Base-by-base conservation (phyloP, 257 asterid species). In the Thymus quinquecostatus region DNA sequence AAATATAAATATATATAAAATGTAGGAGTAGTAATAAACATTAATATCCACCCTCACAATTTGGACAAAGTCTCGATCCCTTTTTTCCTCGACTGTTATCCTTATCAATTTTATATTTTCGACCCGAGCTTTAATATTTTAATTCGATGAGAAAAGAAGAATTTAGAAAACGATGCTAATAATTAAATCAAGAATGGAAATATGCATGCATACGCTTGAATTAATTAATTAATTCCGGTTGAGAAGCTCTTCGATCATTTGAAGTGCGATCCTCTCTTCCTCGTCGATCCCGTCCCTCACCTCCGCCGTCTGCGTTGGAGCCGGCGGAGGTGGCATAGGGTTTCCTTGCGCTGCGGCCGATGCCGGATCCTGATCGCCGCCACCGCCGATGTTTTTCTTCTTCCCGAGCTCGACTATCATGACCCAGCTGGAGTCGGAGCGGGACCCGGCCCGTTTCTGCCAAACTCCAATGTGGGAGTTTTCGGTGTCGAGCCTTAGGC, bases 401-500 rank as follows among this genome's bases (percentile, higher is more conserved):
- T 85, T 86, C 0, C 87, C 86, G 28, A 92, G 87, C 81, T 92
- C 86, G 34, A 92, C 92, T 0, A 87, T 88, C 98, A 89, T 89
- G 73, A 92, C 96, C 98, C 98, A 92, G 59, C 73, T 88, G 0
- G 98, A 89, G 59, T 86, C 90, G 3, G 96, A 84, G 10, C 90
- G 53, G 10, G 89, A 81, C 41, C 98, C 98, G 63, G 98, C 98
- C 70, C 96, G 90, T 72, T 92, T 89, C 82, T 92, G 98, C 98
- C 98, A 89, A 61, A 92, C 97, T 0, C 98, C 98, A 14, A 92
- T 89, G 75, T 89, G 96, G 50, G 94, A 88, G 38, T 70, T 92
- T 72, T 92, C 96, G 0, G 81, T 92, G 80, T 92, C 98, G 2
- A 92, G 90, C 71, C 98, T 72, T 6, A 92, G 84, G 50, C 98